Evolutionary conservation across 352 stramenopile species (phyloP), one percentile per base, ranked within the genome.

Genomic region (Thalassiosira exigua): DNA sequence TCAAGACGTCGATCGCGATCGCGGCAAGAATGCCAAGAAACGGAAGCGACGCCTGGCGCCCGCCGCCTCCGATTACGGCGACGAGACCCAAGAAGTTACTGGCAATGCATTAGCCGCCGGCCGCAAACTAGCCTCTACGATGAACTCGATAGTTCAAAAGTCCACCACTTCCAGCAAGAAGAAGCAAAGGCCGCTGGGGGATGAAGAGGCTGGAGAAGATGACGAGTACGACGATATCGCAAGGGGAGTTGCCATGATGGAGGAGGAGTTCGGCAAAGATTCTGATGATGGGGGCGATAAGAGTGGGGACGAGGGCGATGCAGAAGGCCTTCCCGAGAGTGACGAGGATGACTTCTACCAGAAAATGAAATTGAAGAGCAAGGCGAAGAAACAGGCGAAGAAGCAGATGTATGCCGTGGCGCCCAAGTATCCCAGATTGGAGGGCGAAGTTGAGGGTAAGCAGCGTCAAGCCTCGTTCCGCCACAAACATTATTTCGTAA

Each of bases 401-500:
- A 89, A 90, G 52, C 50, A 79, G 39, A 59, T 86, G 32, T 93
- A 95, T 70, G 69, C 77, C 22, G 84, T 92, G 52, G 84, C 81
- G 62, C 87, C 89, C 3, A 93, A 92, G 53, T 94, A 86, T 85
- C 90, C 88, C n/a, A 58, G 61, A 36, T 44, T 85, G 0, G 82
- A 93, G 4, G 62, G 65, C 9, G 76, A 85, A 61, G 62, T 93
- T 27, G 82, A 95, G 33, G 71, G 71, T 74, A 26, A 93, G 78
- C 97, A n/a, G n/a, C n/a, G n/a, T n/a, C n/a, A n/a, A n/a, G n/a
- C n/a, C n/a, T n/a, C n/a, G n/a, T n/a, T n/a, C n/a, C n/a, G n/a
- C n/a, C n/a, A n/a, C n/a, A n/a, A n/a, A n/a, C n/a, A n/a, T n/a
- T n/a, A n/a, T n/a, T n/a, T n/a, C n/a, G n/a, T n/a, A n/a, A n/a